Percentiles rank a stretch among this genome's conserved stretches.
Evolutionary conservation across 2,329 filamentous ascomycete species (phyloP).

Genomic region (Sporothrix humicola): DNA sequence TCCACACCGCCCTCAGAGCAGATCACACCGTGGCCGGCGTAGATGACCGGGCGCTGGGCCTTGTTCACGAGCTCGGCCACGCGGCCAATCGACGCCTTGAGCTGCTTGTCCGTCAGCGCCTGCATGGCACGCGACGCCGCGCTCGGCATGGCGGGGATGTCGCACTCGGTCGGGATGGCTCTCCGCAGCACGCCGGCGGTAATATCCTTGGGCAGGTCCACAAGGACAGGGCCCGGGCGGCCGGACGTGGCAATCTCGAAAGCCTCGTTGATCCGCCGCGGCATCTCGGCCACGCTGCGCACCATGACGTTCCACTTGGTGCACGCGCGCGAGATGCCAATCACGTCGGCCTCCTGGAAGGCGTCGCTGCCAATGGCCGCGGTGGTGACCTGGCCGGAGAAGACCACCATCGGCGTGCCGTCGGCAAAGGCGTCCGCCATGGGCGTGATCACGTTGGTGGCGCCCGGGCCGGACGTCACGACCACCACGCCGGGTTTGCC

Average conservation of each 20-base stretch:
- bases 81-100: conserved; percentile 73
- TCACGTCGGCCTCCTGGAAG: conserved; percentile 94
- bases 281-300: conserved; percentile 91
- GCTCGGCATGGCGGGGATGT: conserved; percentile 80
- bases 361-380: conserved; percentile 91
- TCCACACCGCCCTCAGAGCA: conserved; percentile 77
- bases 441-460: conserved; percentile 94
- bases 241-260: conserved; percentile 97
- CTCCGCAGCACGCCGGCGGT: conserved; percentile 82
- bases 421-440: conserved; percentile 96
- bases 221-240: conserved; percentile 89
- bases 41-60: conserved; percentile 93
- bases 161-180: conserved; percentile 78
- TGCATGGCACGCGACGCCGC: conserved; percentile 83
- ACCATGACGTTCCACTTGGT: conserved; percentile 99
- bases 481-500: conserved; percentile 95
- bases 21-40: conserved; percentile 89
- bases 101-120: conserved; percentile 72
- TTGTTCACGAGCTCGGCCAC: conserved; percentile 84
- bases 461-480: conserved; percentile 94
- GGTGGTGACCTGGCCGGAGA: conserved; percentile 90
- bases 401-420: conserved; percentile 94
- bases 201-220: conserved; percentile 96
- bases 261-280: conserved; percentile 92
- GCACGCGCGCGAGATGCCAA: conserved; percentile 92